Evolutionary conservation across 768 basidiomycete species (phyloP), one percentile per base, ranked within the genome.

Genomic region (Tubosaeta sp.): DNA sequence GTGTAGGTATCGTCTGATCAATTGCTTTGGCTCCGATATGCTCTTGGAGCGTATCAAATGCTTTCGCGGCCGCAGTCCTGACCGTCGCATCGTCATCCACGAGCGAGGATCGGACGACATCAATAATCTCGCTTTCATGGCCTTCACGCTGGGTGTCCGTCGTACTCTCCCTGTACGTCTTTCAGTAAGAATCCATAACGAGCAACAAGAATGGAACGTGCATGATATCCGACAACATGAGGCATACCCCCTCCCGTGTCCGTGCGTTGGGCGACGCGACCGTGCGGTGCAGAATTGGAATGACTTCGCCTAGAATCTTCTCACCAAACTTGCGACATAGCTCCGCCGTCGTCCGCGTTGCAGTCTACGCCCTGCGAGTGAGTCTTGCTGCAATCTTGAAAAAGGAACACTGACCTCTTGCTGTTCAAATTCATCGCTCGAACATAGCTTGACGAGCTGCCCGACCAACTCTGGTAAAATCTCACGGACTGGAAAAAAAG

Each of bases 261-360:
- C 74, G 77, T 9, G 82, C 58, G 60, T 90, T 83, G 3, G 75
- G 70, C 0, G 87, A 88, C 6, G 69, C 69, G 3, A 85, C 80
- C 39, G 82, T 81, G 18, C 75, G 71, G 48, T 86, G 87, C 52
- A 99, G 70, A 47, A 91, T 86, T 3, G 82, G 75, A 56, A 98
- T 77, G 45, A 95, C 84, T 56, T 94, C 94, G 19, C 80, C 83
- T 32, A 98, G 62, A 51, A 95, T 84, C 50, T 86, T 83, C 67
- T 98, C 96, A 14, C 96, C 95, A 59, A 94, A 94, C 69, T 97
- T 98, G 67, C 89, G 86, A 66, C 91, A 96, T 0, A 97, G 69
- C 65, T 99, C 95, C 11, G 82, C 80, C 7, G 90, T 81, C 2
- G 94, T 96, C 34, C 92, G 80, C 14, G 82, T 80, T n/a, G 92